These are phyloP conservation scores for Agrocybe pediades DNA, from an alignment of 768 basidiomycete species.

Conservation along the genomic window DNA sequence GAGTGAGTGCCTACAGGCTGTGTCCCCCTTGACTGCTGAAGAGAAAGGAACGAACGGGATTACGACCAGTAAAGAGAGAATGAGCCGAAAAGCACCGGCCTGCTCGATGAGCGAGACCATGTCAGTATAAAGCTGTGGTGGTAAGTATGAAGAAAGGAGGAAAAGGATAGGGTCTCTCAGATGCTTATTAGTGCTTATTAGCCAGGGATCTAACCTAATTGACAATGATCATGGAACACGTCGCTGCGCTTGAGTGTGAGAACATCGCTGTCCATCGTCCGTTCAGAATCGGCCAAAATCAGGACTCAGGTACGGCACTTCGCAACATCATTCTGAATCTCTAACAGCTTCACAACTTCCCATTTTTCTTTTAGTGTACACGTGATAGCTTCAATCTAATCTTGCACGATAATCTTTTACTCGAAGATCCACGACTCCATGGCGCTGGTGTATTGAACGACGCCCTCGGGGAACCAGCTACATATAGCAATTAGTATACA, in stretches of 20 bases:
- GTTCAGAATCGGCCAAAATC: neutral
- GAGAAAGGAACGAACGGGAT: slow-evolving; percentile 14
- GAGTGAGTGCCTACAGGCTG: slow-evolving; percentile 41
- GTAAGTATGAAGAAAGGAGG: neutral
- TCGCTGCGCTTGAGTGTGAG: slow-evolving; percentile 2
- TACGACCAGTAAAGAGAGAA: slow-evolving; percentile 2
- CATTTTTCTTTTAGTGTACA: slow-evolving; percentile 14
- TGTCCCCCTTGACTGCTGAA: slow-evolving; percentile 41
- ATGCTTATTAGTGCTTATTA: neutral
- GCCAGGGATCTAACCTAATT: neutral
- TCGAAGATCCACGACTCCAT: slow-evolving; percentile 80
- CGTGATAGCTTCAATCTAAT: slow-evolving; percentile 18
- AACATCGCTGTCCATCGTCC: neutral
- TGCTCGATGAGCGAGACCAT: neutral
- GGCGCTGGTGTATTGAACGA: slow-evolving; percentile 68
- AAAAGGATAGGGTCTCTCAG: neutral
- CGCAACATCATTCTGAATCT: no score
- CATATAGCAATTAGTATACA: slow-evolving; percentile 9
- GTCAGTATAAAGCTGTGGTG: neutral
- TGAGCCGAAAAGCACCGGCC: neutral
- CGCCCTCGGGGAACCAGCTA: slow-evolving; percentile 93
- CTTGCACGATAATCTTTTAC: slow-evolving; percentile 36
- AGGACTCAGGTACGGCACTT: neutral
- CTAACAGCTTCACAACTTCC: no score
- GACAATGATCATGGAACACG: slow-evolving; percentile 15